A percentile compares a stretch with the other conserved stretches of the same genome.
These are phyloP conservation scores for Amanita bisporigera DNA, from an alignment of 1,284 basidiomycete genomes.

Conservation along the genomic window DNA sequence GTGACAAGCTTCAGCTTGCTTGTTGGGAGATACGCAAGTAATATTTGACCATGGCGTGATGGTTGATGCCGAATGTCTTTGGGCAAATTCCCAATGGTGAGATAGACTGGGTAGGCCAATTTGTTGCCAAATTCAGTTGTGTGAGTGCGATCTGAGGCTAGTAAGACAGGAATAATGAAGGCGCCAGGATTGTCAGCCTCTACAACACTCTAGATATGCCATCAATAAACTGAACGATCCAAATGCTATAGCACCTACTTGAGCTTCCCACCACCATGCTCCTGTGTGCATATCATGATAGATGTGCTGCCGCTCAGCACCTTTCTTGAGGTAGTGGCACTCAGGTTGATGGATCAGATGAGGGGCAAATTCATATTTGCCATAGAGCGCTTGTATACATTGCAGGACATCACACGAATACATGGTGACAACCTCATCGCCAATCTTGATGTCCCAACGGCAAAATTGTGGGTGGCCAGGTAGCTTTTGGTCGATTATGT, in stretches of 20 bases:
- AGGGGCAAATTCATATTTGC: background rate
- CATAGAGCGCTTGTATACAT: background rate
- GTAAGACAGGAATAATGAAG: constrained; percentile 43
- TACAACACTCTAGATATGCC: constrained; percentile 24
- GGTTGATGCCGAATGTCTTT: no score
- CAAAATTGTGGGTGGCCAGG: background rate
- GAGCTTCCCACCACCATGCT: constrained; percentile 21
- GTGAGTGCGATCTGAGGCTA: constrained; percentile 46
- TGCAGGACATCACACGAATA: background rate
- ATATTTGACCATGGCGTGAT: constrained; percentile 47
- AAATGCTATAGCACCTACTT: constrained; percentile 6
- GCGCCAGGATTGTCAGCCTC: constrained; percentile 28
- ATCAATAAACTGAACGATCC: no score
- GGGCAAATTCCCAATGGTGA: no score
- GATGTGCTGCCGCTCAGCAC: background rate
- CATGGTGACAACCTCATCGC: background rate
- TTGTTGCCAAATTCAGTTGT: constrained; percentile 46
- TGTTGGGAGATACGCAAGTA: no score
- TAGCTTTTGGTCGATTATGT: background rate
- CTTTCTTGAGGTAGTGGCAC: background rate
- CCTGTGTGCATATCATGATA: constrained; percentile 25
- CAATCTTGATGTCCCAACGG: background rate
- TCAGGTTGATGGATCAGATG: background rate
- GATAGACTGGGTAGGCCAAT: no score
- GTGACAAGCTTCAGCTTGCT: no score